Evolutionary conservation across 768 basidiomycete species (phyloP), one percentile per base, ranked within the genome.

Genomic region (Mycena venus): DNA sequence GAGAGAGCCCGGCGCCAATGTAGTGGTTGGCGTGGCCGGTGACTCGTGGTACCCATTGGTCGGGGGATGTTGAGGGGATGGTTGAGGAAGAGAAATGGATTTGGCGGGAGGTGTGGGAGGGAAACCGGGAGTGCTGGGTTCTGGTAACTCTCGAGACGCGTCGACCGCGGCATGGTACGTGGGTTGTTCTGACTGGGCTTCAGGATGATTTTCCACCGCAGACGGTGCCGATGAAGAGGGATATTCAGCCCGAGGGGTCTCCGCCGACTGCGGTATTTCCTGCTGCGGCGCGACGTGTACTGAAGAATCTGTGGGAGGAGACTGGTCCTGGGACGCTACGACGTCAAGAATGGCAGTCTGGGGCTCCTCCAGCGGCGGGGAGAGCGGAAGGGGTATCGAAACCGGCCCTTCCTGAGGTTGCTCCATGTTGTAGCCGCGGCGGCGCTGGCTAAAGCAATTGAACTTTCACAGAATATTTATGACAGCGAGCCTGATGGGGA

Each of bases 351-450:
- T 56, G 7, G 61, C 59, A 25, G 53, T 4, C 15, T 59, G 68
- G 31, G 49, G 53, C 11, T 49, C 68, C 44, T 72, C 64, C 15
- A 51, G 66, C 23, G 76, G 77, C 3, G 81, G 79, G 29, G 82
- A 80, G 17, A 75, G 44, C 17, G 82, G 80, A 25, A 82, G 77
- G 10, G 78, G 78, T 63, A 80, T 78, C 59, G 68, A 70, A 55
- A 61, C 36, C 40, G 74, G 75, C 44, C 61, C 67, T n/a, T 75
- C 69, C 49, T 51, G 49, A 51, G 49, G 23, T 25, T 51, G 23
- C 29, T 75, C 76, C 75, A 74, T 77, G 66, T 74, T 63, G 68
- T n/a, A n/a, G 55, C 74, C 56, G 76, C 68, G 72, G 75, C 73
- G 79, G 79, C 69, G 75, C 68, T 75, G 66, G 67, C n/a, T n/a